Conservation (phyloP, 305 asterid species). For the Ruellia speciosa region DNA sequence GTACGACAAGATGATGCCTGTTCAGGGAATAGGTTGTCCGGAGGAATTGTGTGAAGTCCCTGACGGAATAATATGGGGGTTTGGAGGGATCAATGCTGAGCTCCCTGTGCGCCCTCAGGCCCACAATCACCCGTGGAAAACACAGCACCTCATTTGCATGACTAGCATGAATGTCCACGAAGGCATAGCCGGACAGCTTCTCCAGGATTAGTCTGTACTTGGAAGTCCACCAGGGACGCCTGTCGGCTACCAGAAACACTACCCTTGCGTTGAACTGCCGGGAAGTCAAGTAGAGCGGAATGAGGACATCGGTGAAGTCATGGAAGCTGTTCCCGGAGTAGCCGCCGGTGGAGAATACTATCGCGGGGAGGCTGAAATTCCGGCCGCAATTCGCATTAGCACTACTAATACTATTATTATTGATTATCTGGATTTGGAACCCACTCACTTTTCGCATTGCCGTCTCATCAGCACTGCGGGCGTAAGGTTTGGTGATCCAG, state of each 20-base stretch:
- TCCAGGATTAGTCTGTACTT: slow-evolving; percentile 30
- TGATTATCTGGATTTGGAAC: slow-evolving; percentile 15
- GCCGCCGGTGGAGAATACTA: slow-evolving; percentile 55
- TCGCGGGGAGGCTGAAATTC: slow-evolving; percentile 29
- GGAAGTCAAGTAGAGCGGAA: slow-evolving; percentile 48
- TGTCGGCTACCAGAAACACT: slow-evolving; percentile 34
- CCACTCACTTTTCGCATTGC: slow-evolving; percentile 31
- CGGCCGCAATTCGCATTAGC: slow-evolving; percentile 26
- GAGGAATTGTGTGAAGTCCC: slow-evolving; percentile 36
- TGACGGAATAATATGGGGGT: slow-evolving; percentile 26
- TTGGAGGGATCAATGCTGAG: slow-evolving; percentile 16
- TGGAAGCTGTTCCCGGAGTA: slow-evolving; percentile 53
- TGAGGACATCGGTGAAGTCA: slow-evolving; percentile 45
- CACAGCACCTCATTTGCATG: slow-evolving; percentile 32
- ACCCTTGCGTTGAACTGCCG: slow-evolving; percentile 33
- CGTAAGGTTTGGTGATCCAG: slow-evolving; percentile 41
- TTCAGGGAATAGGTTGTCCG: slow-evolving; percentile 32
- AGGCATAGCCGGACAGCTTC: slow-evolving; percentile 31
- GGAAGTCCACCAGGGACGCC: slow-evolving; percentile 24
- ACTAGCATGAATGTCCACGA: slow-evolving; percentile 29
- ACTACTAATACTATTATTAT: not conserved
- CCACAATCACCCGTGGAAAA: slow-evolving; percentile 35
- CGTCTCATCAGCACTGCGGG: slow-evolving; percentile 28
- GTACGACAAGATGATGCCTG: not conserved
- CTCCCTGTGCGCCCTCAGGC: slow-evolving; percentile 37